Conservation (phyloP, 2,329 filamentous ascomycete species). For the Calonectria pseudoturangicola region DNA sequence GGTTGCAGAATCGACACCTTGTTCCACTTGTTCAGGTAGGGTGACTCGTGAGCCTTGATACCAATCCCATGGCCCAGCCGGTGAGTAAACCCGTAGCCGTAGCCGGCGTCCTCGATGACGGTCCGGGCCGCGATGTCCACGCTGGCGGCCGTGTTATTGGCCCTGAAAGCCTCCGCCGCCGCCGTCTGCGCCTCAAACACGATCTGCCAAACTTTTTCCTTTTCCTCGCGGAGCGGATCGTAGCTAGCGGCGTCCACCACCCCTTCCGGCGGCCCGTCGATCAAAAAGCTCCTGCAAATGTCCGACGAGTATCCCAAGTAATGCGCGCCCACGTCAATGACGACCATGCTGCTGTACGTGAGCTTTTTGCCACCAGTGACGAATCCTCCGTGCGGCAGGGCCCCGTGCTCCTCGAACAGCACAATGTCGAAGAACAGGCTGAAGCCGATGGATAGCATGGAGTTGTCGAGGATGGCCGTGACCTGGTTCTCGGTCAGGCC, state of each 20-base stretch:
- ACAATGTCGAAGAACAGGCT: constrained; percentile 79
- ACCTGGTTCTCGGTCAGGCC: constrained; percentile 76
- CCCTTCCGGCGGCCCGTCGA: constrained; percentile 58
- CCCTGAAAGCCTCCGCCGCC: constrained; percentile 69
- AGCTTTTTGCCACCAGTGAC: constrained; percentile 70
- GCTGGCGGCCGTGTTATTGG: constrained; percentile 73
- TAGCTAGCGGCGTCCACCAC: constrained; percentile 26
- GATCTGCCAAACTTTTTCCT: constrained; percentile 75
- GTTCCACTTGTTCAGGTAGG: constrained; percentile 79
- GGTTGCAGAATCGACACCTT: constrained; percentile 65
- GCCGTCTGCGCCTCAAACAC: constrained; percentile 78
- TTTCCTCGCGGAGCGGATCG: constrained; percentile 64
- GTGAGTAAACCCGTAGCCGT: constrained; percentile 76
- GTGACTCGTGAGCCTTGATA: constrained; percentile 80
- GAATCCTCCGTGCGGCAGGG: constrained; percentile 72
- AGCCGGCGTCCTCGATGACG: constrained; percentile 75
- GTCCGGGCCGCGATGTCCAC: constrained; percentile 77
- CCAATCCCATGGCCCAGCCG: constrained; percentile 79
- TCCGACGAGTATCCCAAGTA: constrained; percentile 78
- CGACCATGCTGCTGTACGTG: constrained; percentile 72
- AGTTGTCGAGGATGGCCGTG: constrained; percentile 71
- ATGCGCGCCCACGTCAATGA: constrained; percentile 79
- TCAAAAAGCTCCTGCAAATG: constrained; percentile 78
- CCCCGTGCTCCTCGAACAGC: constrained; percentile 74
- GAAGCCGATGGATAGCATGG: constrained; percentile 72